phyloP scores from a whole-genome alignment of 495 filamentous ascomycete genomes.

The Neurospora sp. region DNA sequence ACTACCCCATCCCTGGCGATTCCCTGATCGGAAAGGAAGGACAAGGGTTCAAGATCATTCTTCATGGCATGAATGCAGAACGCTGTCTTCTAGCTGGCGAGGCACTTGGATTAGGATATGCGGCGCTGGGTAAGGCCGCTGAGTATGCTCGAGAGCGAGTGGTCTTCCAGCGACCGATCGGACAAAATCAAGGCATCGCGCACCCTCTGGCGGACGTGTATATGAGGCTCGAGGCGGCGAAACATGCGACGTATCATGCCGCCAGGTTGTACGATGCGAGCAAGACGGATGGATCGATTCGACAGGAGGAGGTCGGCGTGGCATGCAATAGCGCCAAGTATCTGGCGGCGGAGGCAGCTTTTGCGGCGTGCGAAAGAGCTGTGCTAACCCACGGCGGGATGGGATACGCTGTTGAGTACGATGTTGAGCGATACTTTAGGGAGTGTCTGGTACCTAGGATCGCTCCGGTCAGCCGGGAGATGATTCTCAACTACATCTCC shows the following conservation, averaged over 20 bases:
- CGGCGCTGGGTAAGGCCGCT: constrained; percentile 53
- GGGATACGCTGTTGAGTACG: constrained; percentile 70
- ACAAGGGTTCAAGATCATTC: constrained; percentile 64
- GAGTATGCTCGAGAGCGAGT: constrained; percentile 58
- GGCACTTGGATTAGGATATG: constrained; percentile 68
- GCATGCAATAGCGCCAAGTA: constrained; percentile 72
- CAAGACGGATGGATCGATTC: constrained; percentile 42
- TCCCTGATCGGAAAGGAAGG: constrained; percentile 58
- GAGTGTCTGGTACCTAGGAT: constrained; percentile 69
- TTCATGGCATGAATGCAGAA: constrained; percentile 81
- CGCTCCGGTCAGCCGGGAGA: constrained; percentile 66
- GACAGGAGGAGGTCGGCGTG: constrained; percentile 55
- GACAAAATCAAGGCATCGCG: constrained; percentile 64
- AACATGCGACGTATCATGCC: constrained; percentile 69
- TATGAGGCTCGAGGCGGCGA: constrained; percentile 73
- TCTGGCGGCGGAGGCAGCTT: constrained; percentile 69
- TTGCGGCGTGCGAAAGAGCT: constrained; percentile 61
- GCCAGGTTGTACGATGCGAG: constrained; percentile 59
- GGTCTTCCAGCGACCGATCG: constrained; percentile 63
- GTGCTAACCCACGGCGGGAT: constrained; percentile 62
- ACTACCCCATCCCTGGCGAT: constrained; percentile 51
- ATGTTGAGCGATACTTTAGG: constrained; percentile 67
- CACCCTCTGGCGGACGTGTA: constrained; percentile 66
- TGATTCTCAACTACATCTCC: constrained; percentile 72
- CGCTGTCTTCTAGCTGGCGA: constrained; percentile 68